phyloP scores from a whole-genome alignment of 352 stramenopile species.

The Pythium vanterpoolii region DNA sequence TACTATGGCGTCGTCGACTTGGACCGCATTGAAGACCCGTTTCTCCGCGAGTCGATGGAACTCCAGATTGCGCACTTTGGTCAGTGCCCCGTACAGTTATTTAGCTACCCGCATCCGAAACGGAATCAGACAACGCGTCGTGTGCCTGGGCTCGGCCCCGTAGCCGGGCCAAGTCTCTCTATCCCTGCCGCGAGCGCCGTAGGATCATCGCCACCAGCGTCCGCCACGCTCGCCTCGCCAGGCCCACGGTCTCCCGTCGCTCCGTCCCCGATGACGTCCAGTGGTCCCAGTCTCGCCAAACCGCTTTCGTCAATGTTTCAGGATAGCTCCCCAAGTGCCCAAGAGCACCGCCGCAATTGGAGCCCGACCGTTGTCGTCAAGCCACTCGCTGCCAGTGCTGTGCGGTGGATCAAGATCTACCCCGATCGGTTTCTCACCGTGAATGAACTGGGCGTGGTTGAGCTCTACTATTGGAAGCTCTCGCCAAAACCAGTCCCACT shows the following conservation, averaged over 20 bases:
- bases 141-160: neutral
- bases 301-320: slow-evolving; percentile 67
- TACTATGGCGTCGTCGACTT: slow-evolving; percentile 96
- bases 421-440: slow-evolving; percentile 74
- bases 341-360: slow-evolving; percentile 60
- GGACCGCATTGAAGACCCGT: slow-evolving; percentile 94
- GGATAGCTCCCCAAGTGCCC: slow-evolving; percentile 42
- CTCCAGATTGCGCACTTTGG: slow-evolving; percentile 99
- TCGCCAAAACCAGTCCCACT: slow-evolving; percentile 41
- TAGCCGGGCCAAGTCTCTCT: slow-evolving; percentile 22
- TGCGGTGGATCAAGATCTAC: slow-evolving; percentile 69
- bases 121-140: slow-evolving; percentile 25
- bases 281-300: slow-evolving; percentile 16
- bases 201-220: neutral
- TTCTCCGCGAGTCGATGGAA: slow-evolving; percentile 92
- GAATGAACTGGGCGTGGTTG: slow-evolving; percentile 83
- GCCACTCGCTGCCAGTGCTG: slow-evolving; percentile 47
- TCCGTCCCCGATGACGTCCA: neutral
- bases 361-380: slow-evolving; percentile 59
- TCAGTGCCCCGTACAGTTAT: slow-evolving; percentile 97
- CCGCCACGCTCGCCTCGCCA: slow-evolving; percentile 3
- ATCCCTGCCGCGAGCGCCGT: slow-evolving; percentile 19
- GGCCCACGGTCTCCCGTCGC: slow-evolving; percentile 6
- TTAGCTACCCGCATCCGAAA: slow-evolving; percentile 69
- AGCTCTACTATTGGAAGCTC: slow-evolving; percentile 84